Evolutionary conservation across 352 stramenopile genomes (phyloP).

Genomic region (Pythium pyrilobum): DNA sequence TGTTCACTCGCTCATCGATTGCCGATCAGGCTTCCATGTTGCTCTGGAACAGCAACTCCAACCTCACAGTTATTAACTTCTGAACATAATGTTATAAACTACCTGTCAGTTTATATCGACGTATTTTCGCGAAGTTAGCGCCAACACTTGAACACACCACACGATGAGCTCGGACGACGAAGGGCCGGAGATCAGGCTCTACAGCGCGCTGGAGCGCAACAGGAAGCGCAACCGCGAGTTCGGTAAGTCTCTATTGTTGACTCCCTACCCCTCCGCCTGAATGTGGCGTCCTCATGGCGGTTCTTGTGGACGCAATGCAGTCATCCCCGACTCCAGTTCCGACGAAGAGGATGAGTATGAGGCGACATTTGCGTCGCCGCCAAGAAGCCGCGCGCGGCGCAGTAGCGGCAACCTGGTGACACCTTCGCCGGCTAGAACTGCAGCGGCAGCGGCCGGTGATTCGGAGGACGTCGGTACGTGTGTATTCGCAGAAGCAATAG

Average conservation of each 20-base stretch:
- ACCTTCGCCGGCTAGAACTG: not conserved
- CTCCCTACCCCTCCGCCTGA: not conserved
- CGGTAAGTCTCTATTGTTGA: constrained; percentile 24
- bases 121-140: too few relatives aligned
- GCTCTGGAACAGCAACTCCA: too few relatives aligned
- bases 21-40: too few relatives aligned
- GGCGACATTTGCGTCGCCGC: constrained; percentile 5
- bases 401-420: not conserved
- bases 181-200: constrained; percentile 50
- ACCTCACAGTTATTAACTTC: too few relatives aligned
- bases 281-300: too few relatives aligned
- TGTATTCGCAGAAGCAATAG: too few relatives aligned
- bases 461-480: too few relatives aligned
- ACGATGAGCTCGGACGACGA: constrained; percentile 52
- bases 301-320: too few relatives aligned
- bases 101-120: too few relatives aligned
- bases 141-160: not conserved
- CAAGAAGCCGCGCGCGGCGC: not conserved
- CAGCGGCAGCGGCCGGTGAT: not conserved
- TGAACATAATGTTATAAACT: too few relatives aligned
- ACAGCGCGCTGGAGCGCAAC: constrained; percentile 62
- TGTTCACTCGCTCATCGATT: too few relatives aligned
- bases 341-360: constrained; percentile 9
- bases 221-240: constrained; percentile 55
- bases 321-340: constrained; percentile 3